These are phyloP conservation scores for Thielaviopsis ethacetica DNA, from an alignment of 2,329 filamentous ascomycete species.

Conservation along the genomic window DNA sequence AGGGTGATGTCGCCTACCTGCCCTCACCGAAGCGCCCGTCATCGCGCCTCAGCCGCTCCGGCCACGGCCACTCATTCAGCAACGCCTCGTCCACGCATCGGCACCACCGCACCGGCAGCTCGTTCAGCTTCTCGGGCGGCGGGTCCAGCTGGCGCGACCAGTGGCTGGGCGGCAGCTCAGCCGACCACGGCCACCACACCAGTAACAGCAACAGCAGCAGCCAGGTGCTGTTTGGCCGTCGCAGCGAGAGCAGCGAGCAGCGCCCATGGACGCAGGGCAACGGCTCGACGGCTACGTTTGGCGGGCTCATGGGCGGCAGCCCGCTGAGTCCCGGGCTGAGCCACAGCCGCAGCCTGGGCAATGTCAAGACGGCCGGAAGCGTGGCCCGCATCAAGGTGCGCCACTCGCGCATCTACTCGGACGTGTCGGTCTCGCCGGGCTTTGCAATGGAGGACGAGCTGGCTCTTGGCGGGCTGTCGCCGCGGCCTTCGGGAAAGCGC, in stretches of 20 bases:
- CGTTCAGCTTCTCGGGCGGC: slow-evolving; percentile 29
- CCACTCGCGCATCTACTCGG: slow-evolving; percentile 28
- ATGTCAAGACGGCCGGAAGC: slow-evolving; percentile 2
- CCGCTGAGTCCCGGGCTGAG: not conserved
- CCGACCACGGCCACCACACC: slow-evolving; percentile 15
- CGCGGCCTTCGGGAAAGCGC: slow-evolving; percentile 24
- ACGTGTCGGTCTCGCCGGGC: slow-evolving; percentile 26
- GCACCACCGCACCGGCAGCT: slow-evolving; percentile 24
- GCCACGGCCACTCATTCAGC: slow-evolving; percentile 1
- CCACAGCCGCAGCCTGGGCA: slow-evolving; percentile 7
- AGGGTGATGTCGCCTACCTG: slow-evolving; percentile 44
- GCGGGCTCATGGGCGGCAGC: not conserved
- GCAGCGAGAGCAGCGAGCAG: not conserved
- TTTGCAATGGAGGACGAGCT: slow-evolving; percentile 28
- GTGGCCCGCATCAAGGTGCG: slow-evolving; percentile 5
- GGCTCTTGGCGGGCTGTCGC: slow-evolving; percentile 29
- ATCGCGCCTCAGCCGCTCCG: slow-evolving; percentile 29
- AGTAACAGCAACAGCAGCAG: slow-evolving; percentile 1
- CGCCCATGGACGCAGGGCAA: not conserved
- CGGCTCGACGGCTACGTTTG: not conserved
- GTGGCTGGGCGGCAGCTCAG: slow-evolving; percentile 18
- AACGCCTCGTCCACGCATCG: not conserved
- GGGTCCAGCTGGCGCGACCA: slow-evolving; percentile 24
- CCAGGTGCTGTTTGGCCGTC: not conserved
- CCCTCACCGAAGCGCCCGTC: slow-evolving; percentile 33